phyloP scores from a whole-genome alignment of 352 stramenopile species.

The Globisporangium recalcitrans region DNA sequence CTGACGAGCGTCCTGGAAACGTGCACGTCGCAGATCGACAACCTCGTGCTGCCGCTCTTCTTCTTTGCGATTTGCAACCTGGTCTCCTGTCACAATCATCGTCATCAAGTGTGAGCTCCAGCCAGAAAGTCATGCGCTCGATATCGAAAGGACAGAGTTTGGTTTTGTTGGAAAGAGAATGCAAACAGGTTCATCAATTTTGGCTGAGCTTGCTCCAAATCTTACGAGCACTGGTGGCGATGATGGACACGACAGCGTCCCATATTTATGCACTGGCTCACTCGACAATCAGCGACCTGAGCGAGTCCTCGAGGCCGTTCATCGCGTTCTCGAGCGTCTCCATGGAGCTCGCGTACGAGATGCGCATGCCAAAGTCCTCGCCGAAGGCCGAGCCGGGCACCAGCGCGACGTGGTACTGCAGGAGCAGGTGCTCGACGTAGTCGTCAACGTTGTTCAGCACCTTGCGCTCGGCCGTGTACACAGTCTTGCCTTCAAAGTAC shows the following conservation, averaged over 20 bases:
- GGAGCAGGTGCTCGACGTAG: constrained; percentile 91
- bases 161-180: background rate
- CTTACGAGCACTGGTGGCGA: too few species aligned
- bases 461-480: constrained; percentile 22
- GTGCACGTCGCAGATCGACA: constrained; percentile 76
- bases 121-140: background rate
- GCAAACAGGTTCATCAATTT: background rate
- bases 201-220: background rate
- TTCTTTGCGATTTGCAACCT: constrained; percentile 55
- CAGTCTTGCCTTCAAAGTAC: constrained; percentile 69
- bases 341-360: constrained; percentile 94
- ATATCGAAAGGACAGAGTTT: background rate
- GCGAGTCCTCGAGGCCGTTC: constrained; percentile 48
- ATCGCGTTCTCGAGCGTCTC: constrained; percentile 69
- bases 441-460: constrained; percentile 44
- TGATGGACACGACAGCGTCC: background rate
- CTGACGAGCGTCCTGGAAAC: constrained; percentile 68
- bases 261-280: constrained; percentile 9
- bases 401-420: constrained; percentile 87
- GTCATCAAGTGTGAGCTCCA: too few species aligned
- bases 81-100: constrained; percentile 27
- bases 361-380: constrained; percentile 86
- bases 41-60: constrained; percentile 74
- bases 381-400: constrained; percentile 96
- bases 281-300: constrained; percentile 48